Base-by-base conservation (phyloP, 1,284 basidiomycete genomes). In the Austroboletus niveus region DNA sequence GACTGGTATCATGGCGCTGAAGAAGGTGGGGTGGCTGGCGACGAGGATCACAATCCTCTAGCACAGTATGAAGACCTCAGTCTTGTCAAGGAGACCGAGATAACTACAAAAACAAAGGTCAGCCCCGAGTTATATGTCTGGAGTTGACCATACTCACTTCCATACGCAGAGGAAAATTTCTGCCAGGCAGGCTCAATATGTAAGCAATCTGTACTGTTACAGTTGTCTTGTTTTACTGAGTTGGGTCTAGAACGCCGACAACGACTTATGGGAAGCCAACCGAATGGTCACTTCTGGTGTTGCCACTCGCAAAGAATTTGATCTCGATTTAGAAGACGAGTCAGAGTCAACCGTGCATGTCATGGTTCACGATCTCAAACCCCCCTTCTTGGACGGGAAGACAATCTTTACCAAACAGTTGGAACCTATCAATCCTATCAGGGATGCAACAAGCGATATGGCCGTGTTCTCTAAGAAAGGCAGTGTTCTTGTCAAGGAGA, bases 231-330 rank as follows among this genome's bases (percentile, higher is more conserved):
- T 38, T 38, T 46, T 43, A 43, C 51, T 48, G 32, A 59, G 5
- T 15, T 6, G 15, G 9, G 12, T 43, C 3, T 64, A 94, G 90
- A 98, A 98, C 61, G 92, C 92, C 22, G 97, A 99, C 68, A 96
- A 95, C 60, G 96, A 99, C 60, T 76, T 96, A 1, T 99, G 97
- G 97, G 97, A 99, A 75, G 91, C 90, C 8, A 98, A 99, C 64
- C 90, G 95, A 64, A 93, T 99, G 87, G 79, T 94, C 11, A 94
- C 92, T 0, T 98, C 95, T 12, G 97, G 97, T 63, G 87, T 98
- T 14, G 91, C 92, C 2, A 92, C 92, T 5, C 85, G 91, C 31
- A 87, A 85, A 56, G 79, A 84, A 11, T 80, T 99, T 41, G 94
- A 99, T 66, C 77, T 97, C 70, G 83, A 94, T 78, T 85, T 94